Base-by-base conservation (phyloP, 2,329 filamentous ascomycete species). In the Arachnomyces sp. region DNA sequence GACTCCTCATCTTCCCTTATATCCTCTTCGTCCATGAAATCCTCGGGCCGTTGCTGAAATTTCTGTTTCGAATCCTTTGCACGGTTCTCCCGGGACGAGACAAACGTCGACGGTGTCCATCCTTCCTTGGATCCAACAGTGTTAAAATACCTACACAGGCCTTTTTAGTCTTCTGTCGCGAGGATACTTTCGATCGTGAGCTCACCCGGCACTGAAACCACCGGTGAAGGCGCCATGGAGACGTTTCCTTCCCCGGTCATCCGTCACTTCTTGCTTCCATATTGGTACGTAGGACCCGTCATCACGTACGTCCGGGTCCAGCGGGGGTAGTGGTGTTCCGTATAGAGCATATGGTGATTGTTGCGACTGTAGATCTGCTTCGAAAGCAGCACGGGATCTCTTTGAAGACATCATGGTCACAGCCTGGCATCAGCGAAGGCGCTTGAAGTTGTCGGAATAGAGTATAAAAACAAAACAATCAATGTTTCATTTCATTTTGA, bases 11-110 rank as follows among this genome's bases (percentile, higher is more conserved):
- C 84, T 58, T 94, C 88, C 5, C 83, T 84, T 28, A 94, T 70
- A 61, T 98, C 92, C 59, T 98, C 92, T 31, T 94, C 90, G 54
- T 98, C 92, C 92, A 98, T 98, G 53, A 89, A 96, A 57, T 96
- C 89, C 60, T 96, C 88, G 1, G 80, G 77, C 35, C 81, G 78
- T 56, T 84, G 79, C 47, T 51, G 50, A 2, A 65, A 51, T 46
- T 48, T 38, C 36, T 59, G 53, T 40, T 76, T 72, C n/a, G 70
- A 71, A 67, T 84, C 76, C 56, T 84, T 85, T 48, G 74, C 79
- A 41, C 88, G 83, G 54, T 85, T 86, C 30, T 77, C 69, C 16
- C 92, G 83, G 38, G 89, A 95, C 5, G 90, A 96, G 7, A 94
- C 81, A 61, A 96, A 98, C 0, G 85, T 83, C 15, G 86, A 81